Percentiles rank a stretch among this genome's conserved stretches.
These are phyloP conservation scores for Colletotrichum viniferum DNA, from an alignment of 2,329 filamentous ascomycete genomes.

Conservation along the genomic window DNA sequence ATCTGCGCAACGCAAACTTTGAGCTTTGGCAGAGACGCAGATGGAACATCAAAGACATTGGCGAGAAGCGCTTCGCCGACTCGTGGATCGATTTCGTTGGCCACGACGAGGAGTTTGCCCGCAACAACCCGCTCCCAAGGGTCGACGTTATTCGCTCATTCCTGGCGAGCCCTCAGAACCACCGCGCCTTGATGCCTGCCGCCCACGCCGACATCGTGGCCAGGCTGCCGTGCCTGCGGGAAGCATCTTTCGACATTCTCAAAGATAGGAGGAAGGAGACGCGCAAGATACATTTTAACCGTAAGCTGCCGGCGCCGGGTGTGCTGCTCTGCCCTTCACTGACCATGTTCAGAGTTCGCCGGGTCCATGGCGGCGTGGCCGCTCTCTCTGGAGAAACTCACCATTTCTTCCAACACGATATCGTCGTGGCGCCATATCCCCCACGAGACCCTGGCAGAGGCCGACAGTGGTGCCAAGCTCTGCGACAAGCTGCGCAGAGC, in stretches of 20 bases:
- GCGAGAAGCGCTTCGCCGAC: constrained; percentile 24
- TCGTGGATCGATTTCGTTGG: constrained; percentile 23
- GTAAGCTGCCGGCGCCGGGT: background rate
- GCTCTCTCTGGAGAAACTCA: constrained; percentile 20
- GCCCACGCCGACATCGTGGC: constrained; percentile 26
- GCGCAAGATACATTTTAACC: constrained; percentile 18
- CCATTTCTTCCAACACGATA: constrained; percentile 22
- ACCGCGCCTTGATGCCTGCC: constrained; percentile 23
- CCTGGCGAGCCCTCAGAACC: constrained; percentile 14
- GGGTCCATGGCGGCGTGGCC: constrained; percentile 22
- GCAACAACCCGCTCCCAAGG: constrained; percentile 18
- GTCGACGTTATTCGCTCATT: constrained; percentile 25
- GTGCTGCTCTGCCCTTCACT: background rate
- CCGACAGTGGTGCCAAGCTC: constrained; percentile 19
- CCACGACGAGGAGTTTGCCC: constrained; percentile 20
- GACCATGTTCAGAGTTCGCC: constrained; percentile 13
- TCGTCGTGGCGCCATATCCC: constrained; percentile 26
- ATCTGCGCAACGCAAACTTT: constrained; percentile 23
- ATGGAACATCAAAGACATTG: constrained; percentile 23
- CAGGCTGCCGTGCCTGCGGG: constrained; percentile 18
- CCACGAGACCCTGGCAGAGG: constrained; percentile 23
- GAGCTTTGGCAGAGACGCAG: constrained; percentile 25
- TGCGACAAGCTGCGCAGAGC: constrained; percentile 15
- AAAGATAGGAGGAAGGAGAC: constrained; percentile 20
- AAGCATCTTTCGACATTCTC: constrained; percentile 19